Base-by-base conservation (phyloP, 306 rosid genomes). In the Acacia confusa region DNA sequence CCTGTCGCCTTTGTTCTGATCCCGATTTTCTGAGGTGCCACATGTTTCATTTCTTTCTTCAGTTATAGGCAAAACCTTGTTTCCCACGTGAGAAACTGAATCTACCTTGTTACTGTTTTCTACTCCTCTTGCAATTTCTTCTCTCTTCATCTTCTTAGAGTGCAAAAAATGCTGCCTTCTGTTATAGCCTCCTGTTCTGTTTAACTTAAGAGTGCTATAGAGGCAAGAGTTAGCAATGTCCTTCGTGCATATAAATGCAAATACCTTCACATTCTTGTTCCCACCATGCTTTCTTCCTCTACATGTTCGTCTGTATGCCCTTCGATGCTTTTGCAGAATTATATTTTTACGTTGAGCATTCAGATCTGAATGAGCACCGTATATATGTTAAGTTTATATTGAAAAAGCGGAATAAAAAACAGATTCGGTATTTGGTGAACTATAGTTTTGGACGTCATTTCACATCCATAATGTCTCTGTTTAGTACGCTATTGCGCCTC, bases 61-160 rank as follows among this genome's bases (percentile, higher is more conserved):
- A 70, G 82, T 88, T 74, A 92, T 83, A 0, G 98, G 99, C 79
- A 86, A 87, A 17, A 95, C 94, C 86, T 91, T 93, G 77, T 86
- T 93, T 72, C 94, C 94, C 7, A 45, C 87, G 76, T 84, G 88
- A 88, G 69, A 67, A 28, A 84, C 78, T 25, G 82, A 79, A 76
- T 92, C 97, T 50, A 27, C 78, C 75, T 81, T 90, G 79, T 82
- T 85, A 79, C 32, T 77, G n/a, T 64, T 81, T 34, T 80, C 91
- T 14, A 85, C 68, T 65, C 82, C 92, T 76, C 66, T 41, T 4
- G 85, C 75, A 24, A 64, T 40, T 57, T 90, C 97, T 79, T 86
- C 92, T 76, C 84, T 92, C 90, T 89, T 91, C 94, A 88, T 93
- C 86, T 87, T 93, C 86, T 66, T 87, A 19, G 80, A 78, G 60